These are phyloP conservation scores for Lanzia echinophila DNA, from an alignment of 2,329 filamentous ascomycete species.

Conservation along the genomic window DNA sequence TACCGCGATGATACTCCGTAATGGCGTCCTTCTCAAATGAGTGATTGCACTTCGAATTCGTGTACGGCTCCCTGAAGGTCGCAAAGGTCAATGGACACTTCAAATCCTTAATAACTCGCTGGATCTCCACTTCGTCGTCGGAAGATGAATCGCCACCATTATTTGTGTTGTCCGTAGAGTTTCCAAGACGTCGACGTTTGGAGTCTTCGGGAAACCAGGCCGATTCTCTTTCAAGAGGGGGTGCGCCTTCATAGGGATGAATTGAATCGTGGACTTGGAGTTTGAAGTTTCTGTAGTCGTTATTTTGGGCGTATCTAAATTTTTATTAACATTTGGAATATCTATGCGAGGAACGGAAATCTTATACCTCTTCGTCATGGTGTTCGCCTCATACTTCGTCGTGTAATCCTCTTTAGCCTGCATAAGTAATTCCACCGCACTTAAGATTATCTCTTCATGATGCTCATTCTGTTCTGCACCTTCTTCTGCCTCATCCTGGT, in stretches of 20 bases:
- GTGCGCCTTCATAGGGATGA: constrained; percentile 41
- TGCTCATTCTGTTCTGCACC: constrained; percentile 33
- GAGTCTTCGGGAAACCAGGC: constrained; percentile 50
- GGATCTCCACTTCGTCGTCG: constrained; percentile 64
- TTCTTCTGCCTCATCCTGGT: constrained; percentile 22
- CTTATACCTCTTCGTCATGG: constrained; percentile 36
- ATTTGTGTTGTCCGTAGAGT: constrained; percentile 7
- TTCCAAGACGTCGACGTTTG: neutral
- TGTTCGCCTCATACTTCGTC: constrained; percentile 32
- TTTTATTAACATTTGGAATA: neutral
- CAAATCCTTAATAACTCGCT: constrained; percentile 55
- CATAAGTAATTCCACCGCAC: constrained; percentile 32
- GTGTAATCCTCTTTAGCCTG: constrained; percentile 31
- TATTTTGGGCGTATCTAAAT: constrained; percentile 49
- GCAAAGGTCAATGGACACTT: constrained; percentile 64
- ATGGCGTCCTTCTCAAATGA: constrained; percentile 64
- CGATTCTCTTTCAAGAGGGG: constrained; percentile 46
- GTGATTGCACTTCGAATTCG: constrained; percentile 61
- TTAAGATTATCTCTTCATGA: constrained; percentile 34
- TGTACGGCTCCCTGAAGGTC: constrained; percentile 59
- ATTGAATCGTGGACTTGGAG: constrained; percentile 54
- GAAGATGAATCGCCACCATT: constrained; percentile 32
- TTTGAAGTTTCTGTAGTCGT: constrained; percentile 56
- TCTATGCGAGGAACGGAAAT: neutral
- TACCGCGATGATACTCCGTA: constrained; percentile 36